Base-by-base conservation (phyloP, 306 rosid genomes). In the Coriaria nepalensis region DNA sequence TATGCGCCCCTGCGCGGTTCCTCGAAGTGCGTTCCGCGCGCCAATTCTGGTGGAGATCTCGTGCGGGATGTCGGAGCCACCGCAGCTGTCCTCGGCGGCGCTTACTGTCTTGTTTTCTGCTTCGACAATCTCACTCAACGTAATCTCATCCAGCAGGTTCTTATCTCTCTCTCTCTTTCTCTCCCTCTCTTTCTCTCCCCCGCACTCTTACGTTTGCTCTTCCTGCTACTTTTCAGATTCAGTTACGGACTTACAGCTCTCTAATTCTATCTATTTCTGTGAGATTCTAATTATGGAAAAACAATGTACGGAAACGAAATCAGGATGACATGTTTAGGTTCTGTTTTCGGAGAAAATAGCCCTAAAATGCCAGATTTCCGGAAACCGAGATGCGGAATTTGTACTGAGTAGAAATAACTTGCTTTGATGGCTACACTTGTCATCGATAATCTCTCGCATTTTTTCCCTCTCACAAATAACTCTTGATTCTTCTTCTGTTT, bases 91-190 rank as follows among this genome's bases (percentile, higher is more conserved):
- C 82, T 90, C 20, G 78, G 50, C 10, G 93, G 94, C 14, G 94
- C 74, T 5, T 90, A 74, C 47, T 68, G 61, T 32, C 78, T 84
- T 47, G 92, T 90, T 33, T 75, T 53, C 59, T 40, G 55, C 59
- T 90, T 90, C 68, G 72, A 90, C 40, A 51, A 61, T 33, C 78
- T 84, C 63, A 59, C 94, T 0, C 62, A 43, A 45, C 73, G 71
- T 50, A 57, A 78, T 48, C 46, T 81, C 57, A 56, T 90, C 56
- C 58, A 73, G 14, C 97, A 90, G 94, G 95, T 87, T 38, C 42
- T 6, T 48, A 64, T 37, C 10, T 43, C 7, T 12, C 36, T 15
- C 45, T 43, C 29, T 20, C 29, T n/a, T n/a, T n/a, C n/a, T n/a
- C n/a, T n/a, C 44, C 9, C 20, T 57, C 32, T 47, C 47, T 13